phyloP scores from a whole-genome alignment of 192 early-diverging fungal genomes.

The Geranomyces variabilis region DNA sequence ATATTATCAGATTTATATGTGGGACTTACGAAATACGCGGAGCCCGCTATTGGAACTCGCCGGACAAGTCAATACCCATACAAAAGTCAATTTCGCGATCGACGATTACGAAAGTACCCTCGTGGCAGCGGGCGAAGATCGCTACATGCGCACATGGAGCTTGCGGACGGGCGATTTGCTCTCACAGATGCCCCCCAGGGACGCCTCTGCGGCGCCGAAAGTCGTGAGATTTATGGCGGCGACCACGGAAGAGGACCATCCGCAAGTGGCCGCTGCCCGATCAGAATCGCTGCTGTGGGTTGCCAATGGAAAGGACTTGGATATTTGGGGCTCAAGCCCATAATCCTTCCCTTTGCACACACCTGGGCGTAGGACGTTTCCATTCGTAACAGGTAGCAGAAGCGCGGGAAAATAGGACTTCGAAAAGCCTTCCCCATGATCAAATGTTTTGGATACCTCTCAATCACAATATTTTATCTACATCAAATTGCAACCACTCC shows the following conservation, averaged over 20 bases:
- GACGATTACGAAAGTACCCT: slow-evolving; percentile 8
- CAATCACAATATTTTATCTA: slow-evolving; percentile 5
- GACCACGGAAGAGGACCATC: not conserved
- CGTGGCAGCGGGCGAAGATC: slow-evolving; percentile 23
- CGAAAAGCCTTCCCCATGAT: too few species aligned
- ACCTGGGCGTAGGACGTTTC: too few species aligned
- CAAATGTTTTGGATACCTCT: too few species aligned
- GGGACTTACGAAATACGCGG: slow-evolving; percentile 15
- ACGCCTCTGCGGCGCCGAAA: not conserved
- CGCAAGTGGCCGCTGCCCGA: not conserved
- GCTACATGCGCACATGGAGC: slow-evolving; percentile 22
- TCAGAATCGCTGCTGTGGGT: not conserved
- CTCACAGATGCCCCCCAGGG: not conserved
- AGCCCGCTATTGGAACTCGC: slow-evolving; percentile 6
- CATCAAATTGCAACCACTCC: slow-evolving; percentile 3
- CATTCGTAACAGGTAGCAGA: too few species aligned
- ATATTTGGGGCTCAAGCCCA: not conserved
- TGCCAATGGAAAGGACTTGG: not conserved
- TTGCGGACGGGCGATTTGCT: slow-evolving; percentile 23
- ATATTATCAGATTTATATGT: slow-evolving; percentile 21
- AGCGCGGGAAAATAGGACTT: too few species aligned
- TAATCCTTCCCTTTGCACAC: not conserved
- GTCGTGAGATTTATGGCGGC: not conserved
- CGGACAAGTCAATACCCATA: slow-evolving; percentile 16
- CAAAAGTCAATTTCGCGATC: slow-evolving; percentile 11